These are phyloP conservation scores for Phytophthora quininea DNA, from an alignment of 352 stramenopile genomes.

Conservation along the genomic window DNA sequence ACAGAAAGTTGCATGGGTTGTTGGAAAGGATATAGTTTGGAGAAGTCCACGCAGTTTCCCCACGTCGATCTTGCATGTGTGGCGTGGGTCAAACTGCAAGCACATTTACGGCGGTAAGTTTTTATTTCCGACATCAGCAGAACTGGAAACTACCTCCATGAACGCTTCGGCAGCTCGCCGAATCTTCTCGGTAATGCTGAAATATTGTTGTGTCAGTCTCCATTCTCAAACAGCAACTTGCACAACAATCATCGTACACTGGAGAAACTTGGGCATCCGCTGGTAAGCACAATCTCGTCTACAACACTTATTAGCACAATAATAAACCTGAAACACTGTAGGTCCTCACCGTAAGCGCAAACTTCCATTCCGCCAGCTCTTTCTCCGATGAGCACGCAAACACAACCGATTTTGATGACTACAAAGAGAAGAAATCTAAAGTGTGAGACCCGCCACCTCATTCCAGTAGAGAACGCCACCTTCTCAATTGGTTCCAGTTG, in stretches of 20 bases:
- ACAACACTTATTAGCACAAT: neutral
- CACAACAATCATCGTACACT: constrained; percentile 16
- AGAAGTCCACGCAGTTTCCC: constrained; percentile 53
- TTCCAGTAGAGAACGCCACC: constrained; percentile 17
- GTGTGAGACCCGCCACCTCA: no score
- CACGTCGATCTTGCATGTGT: constrained; percentile 47
- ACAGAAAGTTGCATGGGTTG: neutral
- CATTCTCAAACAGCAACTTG: neutral
- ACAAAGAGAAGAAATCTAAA: neutral
- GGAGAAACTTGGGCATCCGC: constrained; percentile 23
- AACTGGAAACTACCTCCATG: constrained; percentile 26
- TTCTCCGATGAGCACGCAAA: constrained; percentile 69
- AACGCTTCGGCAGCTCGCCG: constrained; percentile 62
- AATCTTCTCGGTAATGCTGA: constrained; percentile 58
- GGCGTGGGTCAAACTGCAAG: constrained; percentile 47
- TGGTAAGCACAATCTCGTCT: constrained; percentile 32
- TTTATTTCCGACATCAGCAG: no score
- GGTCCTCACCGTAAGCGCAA: constrained; percentile 51
- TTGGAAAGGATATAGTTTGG: constrained; percentile 63
- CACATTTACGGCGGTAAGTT: neutral
- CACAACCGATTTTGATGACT: constrained; percentile 53
- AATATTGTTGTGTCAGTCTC: no score
- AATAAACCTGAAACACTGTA: neutral
- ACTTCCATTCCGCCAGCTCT: constrained; percentile 66
- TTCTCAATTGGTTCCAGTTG: constrained; percentile 62